Percentiles rank a stretch among this genome's conserved stretches.
phyloP scores from a whole-genome alignment of 2,329 filamentous ascomycete species.

The Davidsoniella eucalypti region DNA sequence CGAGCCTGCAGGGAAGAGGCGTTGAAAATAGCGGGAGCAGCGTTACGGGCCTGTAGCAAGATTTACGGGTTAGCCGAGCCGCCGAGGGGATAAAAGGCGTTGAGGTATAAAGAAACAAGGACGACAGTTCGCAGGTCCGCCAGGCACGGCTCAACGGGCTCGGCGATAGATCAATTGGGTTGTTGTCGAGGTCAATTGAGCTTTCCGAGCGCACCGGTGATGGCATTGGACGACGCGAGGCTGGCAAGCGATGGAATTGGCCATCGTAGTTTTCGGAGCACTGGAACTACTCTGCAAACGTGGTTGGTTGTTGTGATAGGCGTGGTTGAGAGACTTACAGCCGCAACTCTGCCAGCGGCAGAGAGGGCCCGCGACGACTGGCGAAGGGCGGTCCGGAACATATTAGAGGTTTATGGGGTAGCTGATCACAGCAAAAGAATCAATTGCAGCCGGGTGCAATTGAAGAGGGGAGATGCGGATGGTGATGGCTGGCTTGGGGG shows the following conservation, averaged over 20 bases:
- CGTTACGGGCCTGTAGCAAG: constrained; percentile 66
- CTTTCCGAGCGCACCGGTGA: constrained; percentile 10
- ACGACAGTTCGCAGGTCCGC: constrained; percentile 12
- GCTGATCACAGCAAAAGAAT: constrained; percentile 26
- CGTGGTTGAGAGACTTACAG: constrained; percentile 56
- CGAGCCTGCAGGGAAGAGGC: constrained; percentile 56
- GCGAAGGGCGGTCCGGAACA: constrained; percentile 98
- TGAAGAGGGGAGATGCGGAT: constrained; percentile 26
- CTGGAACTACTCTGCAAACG: constrained; percentile 7
- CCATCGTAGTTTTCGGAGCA: constrained; percentile 20
- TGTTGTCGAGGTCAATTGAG: constrained; percentile 8
- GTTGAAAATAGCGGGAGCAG: constrained; percentile 62
- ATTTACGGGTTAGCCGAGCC: constrained; percentile 34
- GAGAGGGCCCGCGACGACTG: constrained; percentile 91
- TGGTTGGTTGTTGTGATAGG: background rate
- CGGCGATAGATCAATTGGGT: constrained; percentile 11
- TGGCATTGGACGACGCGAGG: constrained; percentile 13
- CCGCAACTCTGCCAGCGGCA: constrained; percentile 78
- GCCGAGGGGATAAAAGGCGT: constrained; percentile 17
- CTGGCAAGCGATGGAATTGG: constrained; percentile 29
- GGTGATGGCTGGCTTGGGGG: constrained; percentile 13
- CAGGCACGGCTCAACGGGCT: constrained; percentile 4
- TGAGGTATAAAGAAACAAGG: constrained; percentile 19
- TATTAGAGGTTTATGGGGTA: constrained; percentile 29
- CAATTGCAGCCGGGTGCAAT: constrained; percentile 49